These are phyloP conservation scores for Calonectria multiphialidica DNA, from an alignment of 2,329 filamentous ascomycete species.

Conservation along the genomic window DNA sequence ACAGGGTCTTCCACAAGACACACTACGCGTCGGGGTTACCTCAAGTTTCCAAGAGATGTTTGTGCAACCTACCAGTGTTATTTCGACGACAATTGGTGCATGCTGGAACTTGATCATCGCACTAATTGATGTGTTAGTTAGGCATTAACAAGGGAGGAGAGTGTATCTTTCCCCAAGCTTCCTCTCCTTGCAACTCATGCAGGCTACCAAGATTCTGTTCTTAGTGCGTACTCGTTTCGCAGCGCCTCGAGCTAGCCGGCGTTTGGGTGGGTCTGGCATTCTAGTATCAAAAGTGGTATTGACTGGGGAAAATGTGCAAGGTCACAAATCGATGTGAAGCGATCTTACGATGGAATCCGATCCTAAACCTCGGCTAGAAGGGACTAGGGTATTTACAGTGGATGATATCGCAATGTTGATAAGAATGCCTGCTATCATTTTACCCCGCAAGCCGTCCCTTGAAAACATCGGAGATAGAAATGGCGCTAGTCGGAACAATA, in stretches of 20 bases:
- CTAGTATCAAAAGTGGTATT: neutral
- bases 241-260: neutral
- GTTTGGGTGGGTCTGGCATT: neutral
- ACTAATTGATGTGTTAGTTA: neutral
- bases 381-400: neutral
- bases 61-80: neutral
- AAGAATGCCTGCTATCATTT: neutral
- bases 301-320: too few relatives aligned
- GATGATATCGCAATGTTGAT: neutral
- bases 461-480: neutral
- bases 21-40: neutral
- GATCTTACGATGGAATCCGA: neutral
- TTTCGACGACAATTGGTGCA: neutral
- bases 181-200: slow-evolving; percentile 6
- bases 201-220: neutral
- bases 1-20: slow-evolving; percentile 1
- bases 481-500: slow-evolving; percentile 21
- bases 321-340: neutral
- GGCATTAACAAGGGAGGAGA: neutral
- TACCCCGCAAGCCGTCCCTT: neutral
- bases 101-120: slow-evolving; percentile 3
- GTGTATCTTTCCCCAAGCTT: neutral
- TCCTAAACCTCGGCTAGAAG: neutral
- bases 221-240: neutral
- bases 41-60: neutral